Evolutionary conservation across 805 yeast genomes (phyloP), one percentile per base, ranked within the genome.

Genomic region (Wickerhamiella azymoides): DNA sequence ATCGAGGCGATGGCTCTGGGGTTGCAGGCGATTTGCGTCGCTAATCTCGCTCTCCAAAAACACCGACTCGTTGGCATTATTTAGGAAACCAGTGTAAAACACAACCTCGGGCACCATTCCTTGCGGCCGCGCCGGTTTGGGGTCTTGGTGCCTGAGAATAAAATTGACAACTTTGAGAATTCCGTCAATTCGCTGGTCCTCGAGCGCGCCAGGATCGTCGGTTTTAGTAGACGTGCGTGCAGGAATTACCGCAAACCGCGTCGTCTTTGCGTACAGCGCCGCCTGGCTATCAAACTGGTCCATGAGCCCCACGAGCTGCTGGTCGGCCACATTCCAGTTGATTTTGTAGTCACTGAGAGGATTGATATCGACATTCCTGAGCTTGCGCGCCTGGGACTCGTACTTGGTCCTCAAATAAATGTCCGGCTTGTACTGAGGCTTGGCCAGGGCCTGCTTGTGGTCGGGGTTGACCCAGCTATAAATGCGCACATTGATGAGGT

Each of bases 291-390:
- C 64, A 1, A 76, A 41, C 17, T 41, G 74, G 52, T 85, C 95
- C 25, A 80, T 86, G 58, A 80, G 83, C 2, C 98, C 98, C 0
- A 96, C 94, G n/a, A 88, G 61, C 19, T 75, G 74, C 57, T 85
- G 96, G 64, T 92, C 99, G 53, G 88, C 70, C 50, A 79, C 81
- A 54, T 88, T 88, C 98, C 98, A 92, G 50, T 88, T 86, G 50
- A 76, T 73, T 11, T 52, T 49, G 14, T 21, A 44, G 11, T 58
- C 55, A n/a, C 57, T 40, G 6, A 57, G 54, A 0, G 71, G 71
- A 13, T 70, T 69, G 16, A 74, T 63, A 2, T 78, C 74, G 49
- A 76, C 77, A 6, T 80, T 71, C 46, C 66, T 68, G 1, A 85
- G 71, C 2, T 71, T 66, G 19, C 74, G 65, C 56, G 80, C 88